Conservation (phyloP, 108 stramenopile species). For the Skeletonema marinoi region DNA sequence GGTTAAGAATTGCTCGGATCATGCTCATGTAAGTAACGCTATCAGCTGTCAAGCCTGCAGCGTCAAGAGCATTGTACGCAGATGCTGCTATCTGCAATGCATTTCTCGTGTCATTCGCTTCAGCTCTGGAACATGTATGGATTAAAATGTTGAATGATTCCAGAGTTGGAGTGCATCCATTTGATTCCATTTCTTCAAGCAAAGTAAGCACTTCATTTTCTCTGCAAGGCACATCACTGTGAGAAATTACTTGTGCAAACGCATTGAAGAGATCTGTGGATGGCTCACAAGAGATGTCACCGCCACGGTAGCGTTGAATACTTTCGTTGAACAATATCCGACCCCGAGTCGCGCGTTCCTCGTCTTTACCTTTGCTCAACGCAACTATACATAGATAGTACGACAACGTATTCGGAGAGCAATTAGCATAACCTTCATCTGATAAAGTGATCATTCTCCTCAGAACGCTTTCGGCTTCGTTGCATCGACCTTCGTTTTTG, state of each 20-base stretch:
- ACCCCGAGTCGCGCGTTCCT: slow-evolving; percentile 20
- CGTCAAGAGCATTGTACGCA: slow-evolving; percentile 28
- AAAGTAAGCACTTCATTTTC: slow-evolving; percentile 26
- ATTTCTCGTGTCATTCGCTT: slow-evolving; percentile 17
- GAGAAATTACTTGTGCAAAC: slow-evolving; percentile 19
- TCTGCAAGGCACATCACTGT: slow-evolving; percentile 16
- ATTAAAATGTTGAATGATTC: slow-evolving; percentile 48
- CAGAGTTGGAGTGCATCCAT: slow-evolving; percentile 30
- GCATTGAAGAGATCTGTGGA: slow-evolving; percentile 19
- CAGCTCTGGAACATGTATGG: slow-evolving; percentile 25
- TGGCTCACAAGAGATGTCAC: slow-evolving; percentile 24
- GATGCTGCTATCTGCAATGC: slow-evolving; percentile 35
- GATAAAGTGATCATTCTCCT: slow-evolving; percentile 34
- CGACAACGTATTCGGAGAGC: slow-evolving; percentile 32
- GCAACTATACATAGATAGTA: slow-evolving; percentile 38
- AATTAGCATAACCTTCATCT: slow-evolving; percentile 18
- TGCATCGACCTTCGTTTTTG: slow-evolving; percentile 39
- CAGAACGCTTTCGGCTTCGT: slow-evolving; percentile 31
- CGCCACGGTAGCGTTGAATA: slow-evolving; percentile 25
- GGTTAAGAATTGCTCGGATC: slow-evolving; percentile 30
- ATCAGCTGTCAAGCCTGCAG: slow-evolving; percentile 35
- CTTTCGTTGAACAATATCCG: slow-evolving; percentile 26
- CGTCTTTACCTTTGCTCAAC: slow-evolving; percentile 26
- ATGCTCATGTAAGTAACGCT: slow-evolving; percentile 44
- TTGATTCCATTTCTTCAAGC: slow-evolving; percentile 37